Evolutionary conservation across 805 yeast genomes (phyloP).

Genomic region (Suhomyces pyralidae): DNA sequence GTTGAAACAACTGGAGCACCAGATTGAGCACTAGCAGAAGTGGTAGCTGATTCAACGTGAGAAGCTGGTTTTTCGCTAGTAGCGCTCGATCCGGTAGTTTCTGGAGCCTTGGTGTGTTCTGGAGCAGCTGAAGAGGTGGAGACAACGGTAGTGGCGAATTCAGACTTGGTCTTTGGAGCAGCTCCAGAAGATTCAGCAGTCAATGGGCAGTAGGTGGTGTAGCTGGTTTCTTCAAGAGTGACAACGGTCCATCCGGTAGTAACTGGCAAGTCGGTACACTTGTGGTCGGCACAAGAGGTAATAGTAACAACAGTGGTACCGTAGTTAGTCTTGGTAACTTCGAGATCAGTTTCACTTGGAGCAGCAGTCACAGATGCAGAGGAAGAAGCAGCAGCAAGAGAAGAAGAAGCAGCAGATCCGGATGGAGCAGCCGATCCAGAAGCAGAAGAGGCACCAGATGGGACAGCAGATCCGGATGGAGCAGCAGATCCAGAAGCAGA

Average conservation of each 20-base stretch:
- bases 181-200: background rate
- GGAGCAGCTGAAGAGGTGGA: background rate
- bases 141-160: background rate
- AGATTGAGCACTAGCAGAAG: constrained; percentile 5
- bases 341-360: constrained; percentile 19
- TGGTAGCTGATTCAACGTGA: background rate
- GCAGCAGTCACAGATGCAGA: constrained; percentile 23
- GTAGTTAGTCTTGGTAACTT: constrained; percentile 19
- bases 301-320: constrained; percentile 30
- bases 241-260: constrained; percentile 39
- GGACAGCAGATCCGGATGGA: background rate
- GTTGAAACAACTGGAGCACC: too few species aligned
- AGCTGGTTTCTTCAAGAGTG: constrained; percentile 26
- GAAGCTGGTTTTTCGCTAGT: background rate
- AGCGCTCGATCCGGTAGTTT: constrained; percentile 5
- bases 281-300: constrained; percentile 33
- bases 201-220: constrained; percentile 35
- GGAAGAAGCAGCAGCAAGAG: constrained; percentile 21
- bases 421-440: constrained; percentile 30
- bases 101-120: background rate
- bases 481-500: background rate
- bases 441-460: constrained; percentile 26
- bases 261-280: constrained; percentile 19
- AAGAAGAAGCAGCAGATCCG: constrained; percentile 12
- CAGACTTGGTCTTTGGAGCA: constrained; percentile 2